Base-by-base conservation (phyloP, 768 basidiomycete species). In the Strobilomyces echinocephalus region DNA sequence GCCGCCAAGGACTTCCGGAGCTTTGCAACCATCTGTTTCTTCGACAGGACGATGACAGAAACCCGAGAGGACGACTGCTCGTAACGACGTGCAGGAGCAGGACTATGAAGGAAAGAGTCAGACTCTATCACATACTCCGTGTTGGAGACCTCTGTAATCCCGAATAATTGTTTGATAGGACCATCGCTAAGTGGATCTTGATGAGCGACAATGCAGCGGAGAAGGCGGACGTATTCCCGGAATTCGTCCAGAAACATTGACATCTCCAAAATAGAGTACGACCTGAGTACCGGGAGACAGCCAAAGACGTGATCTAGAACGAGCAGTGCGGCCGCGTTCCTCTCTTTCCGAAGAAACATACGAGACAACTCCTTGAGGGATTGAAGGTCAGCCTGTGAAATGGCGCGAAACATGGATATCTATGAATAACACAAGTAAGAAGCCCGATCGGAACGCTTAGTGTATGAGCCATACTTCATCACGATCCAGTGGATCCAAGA, bases 341-440 rank as follows among this genome's bases (percentile, higher is more conserved):
- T 50, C 8, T 42, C 28, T 31, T 8, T 31, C 20, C 42, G 31
- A 30, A 52, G 16, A 21, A 81, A 78, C 11, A 34, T 40, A 7
- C 43, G 18, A 0, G 64, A 72, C 3, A 81, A 63, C 9, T 57
- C 40, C 5, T 58, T 47, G 5, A 83, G 71, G 6, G 58, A 39
- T 0, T 24, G 34, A 0, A 58, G n/a, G 34, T 74, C 63, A 7
- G 54, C 52, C 1, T 58, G 44, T 8, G 53, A 43, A 7, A 75
- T 71, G 11, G 73, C 65, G 9, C 59, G 60, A 49, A 76, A 77
- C 75, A 64, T 64, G 15, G 54, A 57, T 41, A 66, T 51, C 63
- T 64, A 20, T 2, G 9, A 49, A 15, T 4, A 41, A 28, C 28
- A 20, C 30, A 24, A 45, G 20, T 46, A 6, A 49, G 36, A 35